These are phyloP conservation scores for Euphorbia corollata DNA, from an alignment of 441 rosid genomes.

Conservation along the genomic window DNA sequence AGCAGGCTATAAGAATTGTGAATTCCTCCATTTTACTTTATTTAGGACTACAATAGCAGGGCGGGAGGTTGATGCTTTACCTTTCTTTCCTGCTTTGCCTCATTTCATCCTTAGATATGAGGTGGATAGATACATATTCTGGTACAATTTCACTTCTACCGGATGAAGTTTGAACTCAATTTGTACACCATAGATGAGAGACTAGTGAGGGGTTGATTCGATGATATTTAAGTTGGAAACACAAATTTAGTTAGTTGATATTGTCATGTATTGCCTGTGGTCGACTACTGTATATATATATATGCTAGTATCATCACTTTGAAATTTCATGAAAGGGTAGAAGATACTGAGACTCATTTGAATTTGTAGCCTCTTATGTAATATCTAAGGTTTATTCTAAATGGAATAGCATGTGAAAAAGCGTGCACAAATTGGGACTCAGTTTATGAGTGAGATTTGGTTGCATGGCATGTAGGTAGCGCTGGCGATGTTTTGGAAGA, in stretches of 20 bases:
- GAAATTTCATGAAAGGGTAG: not conserved
- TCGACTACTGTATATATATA: no score
- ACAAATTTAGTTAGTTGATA: not conserved
- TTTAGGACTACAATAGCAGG: no score
- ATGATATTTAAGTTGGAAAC: not conserved
- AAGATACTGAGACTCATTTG: not conserved
- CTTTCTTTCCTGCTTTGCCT: no score
- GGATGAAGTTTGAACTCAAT: slow-evolving; percentile 3
- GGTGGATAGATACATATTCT: not conserved
- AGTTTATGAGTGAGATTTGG: not conserved
- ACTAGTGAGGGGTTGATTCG: slow-evolving; percentile 2
- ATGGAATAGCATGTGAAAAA: not conserved
- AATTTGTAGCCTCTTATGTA: not conserved
- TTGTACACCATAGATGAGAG: no score
- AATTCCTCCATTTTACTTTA: no score
- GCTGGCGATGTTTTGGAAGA: slow-evolving; percentile 94
- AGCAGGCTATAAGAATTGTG: not conserved
- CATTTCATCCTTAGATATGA: no score
- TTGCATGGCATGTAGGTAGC: slow-evolving; percentile 50
- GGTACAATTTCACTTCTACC: slow-evolving; percentile 1
- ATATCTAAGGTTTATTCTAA: not conserved
- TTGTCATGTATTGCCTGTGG: not conserved
- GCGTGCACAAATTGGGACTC: not conserved
- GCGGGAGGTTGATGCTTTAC: no score
- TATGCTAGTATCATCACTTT: not conserved